Evolutionary conservation across 805 yeast genomes (phyloP), one percentile per base, ranked within the genome.

Genomic region (Metschnikowia lachancei): DNA sequence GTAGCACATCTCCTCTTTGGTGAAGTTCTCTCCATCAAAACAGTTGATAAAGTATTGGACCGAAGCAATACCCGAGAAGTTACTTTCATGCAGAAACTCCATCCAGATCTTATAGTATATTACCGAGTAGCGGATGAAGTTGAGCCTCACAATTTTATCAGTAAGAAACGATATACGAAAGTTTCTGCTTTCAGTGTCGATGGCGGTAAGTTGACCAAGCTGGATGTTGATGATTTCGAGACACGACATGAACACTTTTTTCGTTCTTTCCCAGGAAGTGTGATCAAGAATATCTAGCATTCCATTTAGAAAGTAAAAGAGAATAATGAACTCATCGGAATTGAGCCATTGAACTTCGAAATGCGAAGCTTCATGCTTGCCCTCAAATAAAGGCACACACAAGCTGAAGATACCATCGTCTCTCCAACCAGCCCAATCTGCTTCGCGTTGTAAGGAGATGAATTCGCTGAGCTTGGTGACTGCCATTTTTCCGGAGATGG

Each of bases 271-370:
- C 35, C 61, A 63, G 38, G 64, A 66, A 56, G 69, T 60, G 0
- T 70, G 58, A 33, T 68, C 73, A 13, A 57, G 55, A 17, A 75
- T 49, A 28, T 69, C 66, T 6, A 67, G 57, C 5, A 76, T 55
- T 2, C 77, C 81, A 31, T 72, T 66, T n/a, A 70, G 54, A 36
- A 74, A 67, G 52, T 73, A 74, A 18, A 73, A 61, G 36, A 67
- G 44, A 17, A 72, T 62, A 8, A 67, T 65, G 54, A 72, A 74
- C 46, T 76, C 79, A 35, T 67, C 70, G 4, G 72, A 62, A 12
- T 67, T 62, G 11, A 76, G 45, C 80, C 81, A 77, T 16, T 57
- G 56, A 1, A 74, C 52, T 18, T 61, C 66, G 53, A 49, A 70
- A 6, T 38, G 19, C 2, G 30, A 32, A 14, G n/a, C 22, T 4